Evolutionary conservation across 2,329 filamentous ascomycete species (phyloP).

Genomic region (Fusarium sp.): DNA sequence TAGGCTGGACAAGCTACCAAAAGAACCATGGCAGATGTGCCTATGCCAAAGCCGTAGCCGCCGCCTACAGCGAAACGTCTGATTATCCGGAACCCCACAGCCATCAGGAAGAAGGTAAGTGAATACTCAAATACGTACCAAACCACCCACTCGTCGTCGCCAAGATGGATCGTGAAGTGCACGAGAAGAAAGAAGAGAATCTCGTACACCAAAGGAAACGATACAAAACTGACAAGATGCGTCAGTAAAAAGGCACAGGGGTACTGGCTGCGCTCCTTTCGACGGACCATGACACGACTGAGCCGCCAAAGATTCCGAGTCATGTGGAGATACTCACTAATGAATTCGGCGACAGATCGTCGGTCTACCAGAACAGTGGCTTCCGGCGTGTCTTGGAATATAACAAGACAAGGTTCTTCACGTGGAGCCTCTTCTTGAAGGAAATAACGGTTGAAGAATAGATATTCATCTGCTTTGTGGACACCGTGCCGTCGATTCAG

Average conservation of each 20-base stretch:
- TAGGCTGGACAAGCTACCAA: neutral
- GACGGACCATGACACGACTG: neutral
- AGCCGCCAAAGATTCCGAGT: constrained; percentile 8
- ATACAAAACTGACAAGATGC: constrained; percentile 6
- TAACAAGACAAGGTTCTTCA: neutral
- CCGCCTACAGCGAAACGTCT: neutral
- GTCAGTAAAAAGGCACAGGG: neutral
- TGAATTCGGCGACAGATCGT: neutral
- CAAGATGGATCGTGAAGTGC: neutral
- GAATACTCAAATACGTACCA: neutral
- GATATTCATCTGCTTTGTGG: constrained; percentile 21
- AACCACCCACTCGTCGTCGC: neutral
- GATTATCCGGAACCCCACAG: neutral
- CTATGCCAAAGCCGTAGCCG: neutral
- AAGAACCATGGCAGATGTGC: neutral
- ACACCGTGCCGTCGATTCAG: constrained; percentile 7
- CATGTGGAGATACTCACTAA: constrained; percentile 4
- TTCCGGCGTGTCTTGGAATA: constrained; percentile 9
- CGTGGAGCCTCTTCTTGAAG: neutral
- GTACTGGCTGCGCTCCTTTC: neutral
- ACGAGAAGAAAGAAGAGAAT: neutral
- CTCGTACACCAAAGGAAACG: constrained; percentile 11
- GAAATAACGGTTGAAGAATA: constrained; percentile 19
- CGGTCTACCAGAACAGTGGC: neutral
- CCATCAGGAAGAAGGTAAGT: neutral